Conservation (phyloP, 768 basidiomycete species). For the Amanita rubescens region DNA sequence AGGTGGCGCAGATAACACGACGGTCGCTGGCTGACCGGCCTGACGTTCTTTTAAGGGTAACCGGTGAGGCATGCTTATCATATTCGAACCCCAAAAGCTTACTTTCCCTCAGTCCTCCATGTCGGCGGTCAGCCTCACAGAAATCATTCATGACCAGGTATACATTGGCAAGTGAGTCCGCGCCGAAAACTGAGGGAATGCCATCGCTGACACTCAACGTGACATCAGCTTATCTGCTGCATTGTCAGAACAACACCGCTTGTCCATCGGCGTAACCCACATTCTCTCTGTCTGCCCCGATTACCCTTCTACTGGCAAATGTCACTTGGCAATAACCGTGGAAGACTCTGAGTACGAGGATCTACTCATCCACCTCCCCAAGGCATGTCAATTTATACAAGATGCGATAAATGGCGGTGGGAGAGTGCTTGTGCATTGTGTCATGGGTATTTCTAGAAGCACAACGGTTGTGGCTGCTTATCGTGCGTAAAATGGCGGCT, state of each 20-base stretch:
- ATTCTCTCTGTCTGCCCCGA: constrained; percentile 52
- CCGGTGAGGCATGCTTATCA: background rate
- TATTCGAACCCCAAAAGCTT: background rate
- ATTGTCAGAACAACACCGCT: constrained; percentile 20
- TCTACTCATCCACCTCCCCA: constrained; percentile 58
- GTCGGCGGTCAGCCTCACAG: background rate
- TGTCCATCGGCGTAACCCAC: constrained; percentile 40
- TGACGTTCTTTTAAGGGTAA: background rate
- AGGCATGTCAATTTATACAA: constrained; percentile 56
- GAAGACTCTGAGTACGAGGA: constrained; percentile 42
- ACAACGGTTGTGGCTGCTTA: constrained; percentile 52
- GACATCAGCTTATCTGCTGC: constrained; percentile 30
- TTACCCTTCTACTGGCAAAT: constrained; percentile 34
- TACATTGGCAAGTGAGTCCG: constrained; percentile 6
- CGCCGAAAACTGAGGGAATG: background rate
- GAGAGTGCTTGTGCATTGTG: constrained; percentile 62
- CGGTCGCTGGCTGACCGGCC: background rate
- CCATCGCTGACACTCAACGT: background rate
- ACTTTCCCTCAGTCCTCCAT: too few relatives aligned
- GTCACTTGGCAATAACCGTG: constrained; percentile 33
- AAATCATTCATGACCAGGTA: background rate
- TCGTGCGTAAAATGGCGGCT: constrained; percentile 28
- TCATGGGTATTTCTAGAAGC: constrained; percentile 68
- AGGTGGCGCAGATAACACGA: too few relatives aligned
- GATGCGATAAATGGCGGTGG: constrained; percentile 45